phyloP scores from a whole-genome alignment of 2,329 filamentous ascomycete species.

The Neofusicoccum laricinum region DNA sequence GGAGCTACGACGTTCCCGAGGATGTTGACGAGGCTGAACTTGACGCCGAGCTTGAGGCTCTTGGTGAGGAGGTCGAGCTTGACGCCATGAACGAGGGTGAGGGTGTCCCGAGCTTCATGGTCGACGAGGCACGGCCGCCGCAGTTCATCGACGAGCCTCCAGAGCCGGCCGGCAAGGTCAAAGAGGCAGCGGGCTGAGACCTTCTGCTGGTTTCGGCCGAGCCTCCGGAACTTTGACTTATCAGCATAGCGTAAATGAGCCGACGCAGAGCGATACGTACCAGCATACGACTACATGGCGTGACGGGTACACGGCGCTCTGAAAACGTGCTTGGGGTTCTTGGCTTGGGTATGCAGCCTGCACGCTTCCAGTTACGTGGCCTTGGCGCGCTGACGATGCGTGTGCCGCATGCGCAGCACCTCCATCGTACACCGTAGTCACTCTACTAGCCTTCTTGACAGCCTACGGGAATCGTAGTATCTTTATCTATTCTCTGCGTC shows the following conservation, averaged over 20 bases:
- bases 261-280: not conserved
- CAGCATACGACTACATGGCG: conserved; percentile 7
- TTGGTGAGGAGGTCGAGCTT: conserved; percentile 91
- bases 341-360: not conserved
- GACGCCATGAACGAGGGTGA: conserved; percentile 64
- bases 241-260: not conserved
- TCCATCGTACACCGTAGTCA: not conserved
- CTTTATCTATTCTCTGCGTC: not conserved
- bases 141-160: conserved; percentile 94
- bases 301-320: conserved; percentile 15
- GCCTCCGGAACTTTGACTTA: not conserved
- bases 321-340: conserved; percentile 14
- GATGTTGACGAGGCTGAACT: conserved; percentile 96
- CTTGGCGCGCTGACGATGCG: conserved; percentile 11
- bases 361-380: conserved; percentile 5
- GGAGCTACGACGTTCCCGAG: conserved; percentile 92
- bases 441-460: not conserved
- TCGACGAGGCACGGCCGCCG: conserved; percentile 77
- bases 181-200: conserved; percentile 65
- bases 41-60: conserved; percentile 91
- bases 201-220: not conserved
- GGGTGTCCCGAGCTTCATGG: conserved; percentile 76
- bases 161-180: conserved; percentile 66
- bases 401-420: not conserved
- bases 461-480: not conserved